Base-by-base conservation (phyloP, 768 basidiomycete species). In the Candolleomyces eurysporus region DNA sequence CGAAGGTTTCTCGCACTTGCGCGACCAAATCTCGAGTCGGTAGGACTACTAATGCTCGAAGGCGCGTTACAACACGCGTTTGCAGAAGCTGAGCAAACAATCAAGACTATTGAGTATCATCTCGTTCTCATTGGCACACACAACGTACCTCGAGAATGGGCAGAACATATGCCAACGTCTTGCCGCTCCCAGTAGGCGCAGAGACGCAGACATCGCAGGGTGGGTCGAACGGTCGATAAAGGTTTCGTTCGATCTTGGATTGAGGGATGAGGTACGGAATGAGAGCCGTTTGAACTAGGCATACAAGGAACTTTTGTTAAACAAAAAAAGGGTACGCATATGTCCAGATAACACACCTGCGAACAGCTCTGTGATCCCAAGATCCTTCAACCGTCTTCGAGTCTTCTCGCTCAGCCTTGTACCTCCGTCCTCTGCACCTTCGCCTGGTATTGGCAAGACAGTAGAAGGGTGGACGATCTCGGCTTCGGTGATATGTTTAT, bases 171-270 rank as follows among this genome's bases (percentile, higher is more conserved):
- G 94, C 92, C 31, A 99, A 81, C 0, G 96, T 99, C 74, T 99
- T 99, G 0, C 97, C 97, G 66, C 95, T 97, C 22, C 97, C 97
- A 0, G 97, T 99, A 0, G 97, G 97, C 1, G 97, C 97, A 8
- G 94, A 97, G 13, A 96, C 91, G 66, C 95, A 96, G 13, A 95
- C 82, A 73, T 99, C 97, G 30, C 81, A 81, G 30, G 87, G 87
- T 40, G 84, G 81, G 60, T 82, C 70, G 66, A 84, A 88, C 0
- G 92, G 88, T 48, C 81, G 76, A 67, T 93, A 92, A 10, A 94
- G 72, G 1, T 78, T 72, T 54, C 77, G 71, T 45, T 80, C 71
- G 4, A 71, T 65, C 9, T 70, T 65, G 17, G 79, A 69, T 52
- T 76, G 55, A 16, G 82, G 79, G 14, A 96, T 81, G 0, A 98